Conservation (phyloP, 495 filamentous ascomycete species). For the Neurospora africana region DNA sequence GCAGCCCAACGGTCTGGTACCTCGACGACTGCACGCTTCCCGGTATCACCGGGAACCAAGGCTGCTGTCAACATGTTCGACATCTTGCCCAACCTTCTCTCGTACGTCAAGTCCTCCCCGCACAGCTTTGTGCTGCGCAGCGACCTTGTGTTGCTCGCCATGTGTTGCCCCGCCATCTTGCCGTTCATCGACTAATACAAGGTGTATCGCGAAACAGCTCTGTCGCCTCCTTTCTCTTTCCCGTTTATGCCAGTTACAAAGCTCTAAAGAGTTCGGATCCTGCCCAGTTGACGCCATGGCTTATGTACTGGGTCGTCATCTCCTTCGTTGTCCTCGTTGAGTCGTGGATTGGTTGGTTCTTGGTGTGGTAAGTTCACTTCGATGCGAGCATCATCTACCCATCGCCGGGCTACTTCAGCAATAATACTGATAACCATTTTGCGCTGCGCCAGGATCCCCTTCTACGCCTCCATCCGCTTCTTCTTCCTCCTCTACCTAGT, state of each 20-base stretch:
- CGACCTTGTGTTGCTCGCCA: neutral
- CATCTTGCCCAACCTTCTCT: constrained; percentile 67
- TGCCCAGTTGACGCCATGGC: constrained; percentile 88
- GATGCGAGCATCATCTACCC: neutral
- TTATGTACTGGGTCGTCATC: constrained; percentile 98
- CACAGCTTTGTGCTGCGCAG: neutral
- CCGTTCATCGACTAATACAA: constrained; percentile 3
- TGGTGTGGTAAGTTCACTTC: constrained; percentile 53
- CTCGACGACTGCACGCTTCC: neutral
- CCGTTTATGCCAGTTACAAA: constrained; percentile 96
- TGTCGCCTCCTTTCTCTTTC: constrained; percentile 83
- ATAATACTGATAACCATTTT: neutral
- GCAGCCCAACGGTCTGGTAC: neutral
- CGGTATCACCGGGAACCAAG: neutral
- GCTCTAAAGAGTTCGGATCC: constrained; percentile 89
- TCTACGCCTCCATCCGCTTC: constrained; percentile 88
- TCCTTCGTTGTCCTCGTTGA: constrained; percentile 73
- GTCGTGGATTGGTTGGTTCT: constrained; percentile 74
- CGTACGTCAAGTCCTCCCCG: constrained; percentile 42
- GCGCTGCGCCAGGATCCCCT: constrained; percentile 56
- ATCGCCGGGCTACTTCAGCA: neutral
- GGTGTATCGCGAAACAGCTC: constrained; percentile 42
- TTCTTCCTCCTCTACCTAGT: constrained; percentile 88
- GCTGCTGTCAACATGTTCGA: constrained; percentile 54
- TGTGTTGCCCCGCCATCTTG: neutral